A percentile compares a stretch with the other conserved stretches of the same genome.
Conservation (phyloP, 495 filamentous ascomycete genomes). For the Beverwykella pulmonaria region DNA sequence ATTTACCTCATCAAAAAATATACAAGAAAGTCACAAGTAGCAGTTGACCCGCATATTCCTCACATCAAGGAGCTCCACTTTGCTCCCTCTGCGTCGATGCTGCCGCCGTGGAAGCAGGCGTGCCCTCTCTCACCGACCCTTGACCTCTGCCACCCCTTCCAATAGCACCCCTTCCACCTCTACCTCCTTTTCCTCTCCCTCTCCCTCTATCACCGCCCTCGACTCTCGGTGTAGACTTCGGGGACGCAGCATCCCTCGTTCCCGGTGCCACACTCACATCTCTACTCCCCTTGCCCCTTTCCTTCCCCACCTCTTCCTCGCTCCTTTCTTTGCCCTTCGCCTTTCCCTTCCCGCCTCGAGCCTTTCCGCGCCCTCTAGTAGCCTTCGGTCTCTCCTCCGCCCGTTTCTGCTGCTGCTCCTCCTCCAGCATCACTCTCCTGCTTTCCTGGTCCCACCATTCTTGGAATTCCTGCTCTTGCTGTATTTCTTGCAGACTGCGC, state of each 20-base stretch:
- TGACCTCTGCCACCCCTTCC: conserved; percentile 22
- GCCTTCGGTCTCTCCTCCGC: conserved; percentile 31
- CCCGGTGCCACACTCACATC: conserved; percentile 4
- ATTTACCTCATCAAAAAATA: too few relatives aligned
- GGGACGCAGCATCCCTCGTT: conserved; percentile 6
- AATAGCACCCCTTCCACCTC: conserved; percentile 16
- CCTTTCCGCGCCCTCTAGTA: conserved; percentile 34
- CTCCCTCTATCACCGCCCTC: conserved; percentile 8
- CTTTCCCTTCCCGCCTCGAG: conserved; percentile 39
- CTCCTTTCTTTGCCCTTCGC: conserved; percentile 27
- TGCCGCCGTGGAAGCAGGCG: neutral
- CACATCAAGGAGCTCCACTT: neutral
- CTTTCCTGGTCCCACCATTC: conserved; percentile 98
- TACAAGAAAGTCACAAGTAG: too few relatives aligned
- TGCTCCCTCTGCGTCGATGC: neutral
- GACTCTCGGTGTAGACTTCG: conserved; percentile 2
- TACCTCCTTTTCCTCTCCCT: conserved; percentile 8
- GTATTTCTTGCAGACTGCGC: conserved; percentile 87
- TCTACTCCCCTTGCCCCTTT: conserved; percentile 19
- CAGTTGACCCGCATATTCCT: too few relatives aligned
- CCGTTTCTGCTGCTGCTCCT: conserved; percentile 54
- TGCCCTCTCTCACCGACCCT: conserved; percentile 8
- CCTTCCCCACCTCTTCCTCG: conserved; percentile 15
- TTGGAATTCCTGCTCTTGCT: conserved; percentile 94
- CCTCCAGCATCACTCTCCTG: conserved; percentile 66